Conservation (phyloP, 1,139 yeast genomes). For the Hansenula lynferdii region DNA sequence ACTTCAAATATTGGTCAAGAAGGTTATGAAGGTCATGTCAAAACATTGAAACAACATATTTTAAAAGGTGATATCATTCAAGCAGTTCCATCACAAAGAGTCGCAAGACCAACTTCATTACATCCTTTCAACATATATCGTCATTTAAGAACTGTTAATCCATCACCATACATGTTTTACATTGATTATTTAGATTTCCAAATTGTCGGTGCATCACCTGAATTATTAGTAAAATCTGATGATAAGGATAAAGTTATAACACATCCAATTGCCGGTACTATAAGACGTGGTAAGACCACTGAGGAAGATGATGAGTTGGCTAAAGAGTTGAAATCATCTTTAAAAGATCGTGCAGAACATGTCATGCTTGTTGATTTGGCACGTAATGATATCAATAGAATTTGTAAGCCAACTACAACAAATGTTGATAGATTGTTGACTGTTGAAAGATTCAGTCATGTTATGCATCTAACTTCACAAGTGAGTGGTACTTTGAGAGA, state of each 20-base stretch:
- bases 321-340: constrained; percentile 62
- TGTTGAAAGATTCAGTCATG: constrained; percentile 94
- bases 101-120: constrained; percentile 88
- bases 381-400: constrained; percentile 88
- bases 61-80: constrained; percentile 91
- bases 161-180: constrained; percentile 94
- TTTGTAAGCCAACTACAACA: constrained; percentile 84
- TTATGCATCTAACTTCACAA: constrained; percentile 92
- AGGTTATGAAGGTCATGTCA: constrained; percentile 85
- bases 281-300: constrained; percentile 79
- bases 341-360: constrained; percentile 95
- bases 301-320: constrained; percentile 92
- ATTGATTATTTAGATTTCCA: constrained; percentile 90
- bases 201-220: constrained; percentile 97
- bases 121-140: constrained; percentile 97
- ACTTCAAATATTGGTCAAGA: constrained; percentile 88
- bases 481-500: constrained; percentile 85
- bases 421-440: constrained; percentile 83
- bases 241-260: constrained; percentile 69
- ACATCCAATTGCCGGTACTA: constrained; percentile 98
- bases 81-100: constrained; percentile 96
- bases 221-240: constrained; percentile 81
- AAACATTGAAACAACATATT: constrained; percentile 71
- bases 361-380: constrained; percentile 98
- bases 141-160: constrained; percentile 91